phyloP scores from a whole-genome alignment of 768 basidiomycete genomes.

The Terana coerulea region DNA sequence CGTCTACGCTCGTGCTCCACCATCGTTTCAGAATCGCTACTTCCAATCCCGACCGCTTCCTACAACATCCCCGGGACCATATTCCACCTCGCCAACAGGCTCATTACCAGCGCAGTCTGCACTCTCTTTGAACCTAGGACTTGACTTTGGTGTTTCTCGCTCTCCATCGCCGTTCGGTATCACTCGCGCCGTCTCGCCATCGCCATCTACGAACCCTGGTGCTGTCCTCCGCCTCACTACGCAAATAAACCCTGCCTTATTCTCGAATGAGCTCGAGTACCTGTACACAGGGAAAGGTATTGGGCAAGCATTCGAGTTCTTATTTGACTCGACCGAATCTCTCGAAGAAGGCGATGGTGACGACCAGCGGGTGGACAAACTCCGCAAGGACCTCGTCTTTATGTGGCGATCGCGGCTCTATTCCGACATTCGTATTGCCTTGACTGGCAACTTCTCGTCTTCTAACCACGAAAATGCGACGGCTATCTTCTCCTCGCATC shows the following conservation, averaged over 20 bases:
- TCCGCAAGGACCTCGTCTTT: slow-evolving; percentile 90
- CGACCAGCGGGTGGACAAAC: slow-evolving; percentile 71
- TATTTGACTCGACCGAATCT: slow-evolving; percentile 60
- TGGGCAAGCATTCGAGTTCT: slow-evolving; percentile 83
- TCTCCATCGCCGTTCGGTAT: slow-evolving; percentile 40
- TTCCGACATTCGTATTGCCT: slow-evolving; percentile 82
- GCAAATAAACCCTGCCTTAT: slow-evolving; percentile 72
- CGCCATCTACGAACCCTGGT: slow-evolving; percentile 37
- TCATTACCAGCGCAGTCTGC: slow-evolving; percentile 56
- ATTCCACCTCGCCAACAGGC: slow-evolving; percentile 43
- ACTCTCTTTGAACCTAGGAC: slow-evolving; percentile 49
- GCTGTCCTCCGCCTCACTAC: slow-evolving; percentile 60
- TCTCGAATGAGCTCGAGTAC: slow-evolving; percentile 89
- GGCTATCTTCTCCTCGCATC: slow-evolving; percentile 87
- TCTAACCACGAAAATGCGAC: slow-evolving; percentile 65
- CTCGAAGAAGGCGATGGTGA: slow-evolving; percentile 41
- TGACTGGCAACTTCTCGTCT: slow-evolving; percentile 66
- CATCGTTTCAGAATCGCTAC: slow-evolving; percentile 85
- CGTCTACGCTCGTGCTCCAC: slow-evolving; percentile 92
- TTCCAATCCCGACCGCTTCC: slow-evolving; percentile 72
- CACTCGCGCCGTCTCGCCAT: slow-evolving; percentile 43
- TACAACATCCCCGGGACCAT: slow-evolving; percentile 47
- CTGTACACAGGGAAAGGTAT: slow-evolving; percentile 91
- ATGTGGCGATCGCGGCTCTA: slow-evolving; percentile 97
- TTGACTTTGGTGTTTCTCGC: slow-evolving; percentile 39